Evolutionary conservation across 257 asterid genomes (phyloP).

Genomic region (Euphrasia confusa): DNA sequence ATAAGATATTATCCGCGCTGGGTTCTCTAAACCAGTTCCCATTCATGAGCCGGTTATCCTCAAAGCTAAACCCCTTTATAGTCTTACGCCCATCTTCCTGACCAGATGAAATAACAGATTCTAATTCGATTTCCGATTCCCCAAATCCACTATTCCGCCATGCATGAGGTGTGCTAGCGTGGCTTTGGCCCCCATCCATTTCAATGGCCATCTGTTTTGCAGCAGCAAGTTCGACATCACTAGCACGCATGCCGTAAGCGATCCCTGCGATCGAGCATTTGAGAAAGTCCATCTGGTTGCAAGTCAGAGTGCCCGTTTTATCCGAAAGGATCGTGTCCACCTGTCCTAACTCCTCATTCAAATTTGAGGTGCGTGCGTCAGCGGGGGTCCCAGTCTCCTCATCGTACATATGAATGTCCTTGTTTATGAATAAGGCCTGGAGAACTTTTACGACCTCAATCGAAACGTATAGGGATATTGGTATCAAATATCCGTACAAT

Average conservation of each 20-base stretch:
- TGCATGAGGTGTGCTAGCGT: constrained; percentile 36
- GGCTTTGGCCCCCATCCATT: constrained; percentile 49
- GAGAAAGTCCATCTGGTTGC: constrained; percentile 1
- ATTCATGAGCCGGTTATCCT: constrained; percentile 81
- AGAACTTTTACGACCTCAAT: constrained; percentile 1
- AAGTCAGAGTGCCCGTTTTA: constrained; percentile 6
- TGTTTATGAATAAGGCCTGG: neutral
- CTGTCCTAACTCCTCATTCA: constrained; percentile 7
- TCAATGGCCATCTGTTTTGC: constrained; percentile 93
- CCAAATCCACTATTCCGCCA: constrained; percentile 37
- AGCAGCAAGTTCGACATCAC: constrained; percentile 97
- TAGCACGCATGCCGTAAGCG: constrained; percentile 36
- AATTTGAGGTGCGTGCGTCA: neutral
- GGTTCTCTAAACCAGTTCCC: constrained; percentile 84
- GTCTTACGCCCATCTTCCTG: constrained; percentile 43
- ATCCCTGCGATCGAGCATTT: neutral
- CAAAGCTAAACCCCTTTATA: constrained; percentile 89
- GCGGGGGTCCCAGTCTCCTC: neutral
- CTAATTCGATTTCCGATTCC: constrained; percentile 67
- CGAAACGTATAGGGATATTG: constrained; percentile 1
- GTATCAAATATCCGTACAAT: neutral
- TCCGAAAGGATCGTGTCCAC: constrained; percentile 2
- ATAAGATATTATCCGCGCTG: constrained; percentile 48
- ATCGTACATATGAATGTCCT: constrained; percentile 3
- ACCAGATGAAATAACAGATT: constrained; percentile 49